phyloP scores from a whole-genome alignment of 306 rosid genomes.

The Amphicarpaea edgeworthii region DNA sequence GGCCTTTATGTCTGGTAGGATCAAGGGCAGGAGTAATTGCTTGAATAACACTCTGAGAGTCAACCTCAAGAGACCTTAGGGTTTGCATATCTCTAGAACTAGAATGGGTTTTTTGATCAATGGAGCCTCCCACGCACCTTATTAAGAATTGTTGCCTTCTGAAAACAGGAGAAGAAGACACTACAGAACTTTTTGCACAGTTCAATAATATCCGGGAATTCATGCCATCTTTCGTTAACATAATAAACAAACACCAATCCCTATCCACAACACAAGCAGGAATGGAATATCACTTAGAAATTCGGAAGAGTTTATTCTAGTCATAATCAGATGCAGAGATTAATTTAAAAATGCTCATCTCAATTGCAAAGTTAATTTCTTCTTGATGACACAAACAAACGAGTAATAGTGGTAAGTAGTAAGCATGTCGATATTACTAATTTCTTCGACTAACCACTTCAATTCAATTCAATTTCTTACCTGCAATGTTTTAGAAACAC shows the following conservation, averaged over 20 bases:
- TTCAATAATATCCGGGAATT: slow-evolving; percentile 52
- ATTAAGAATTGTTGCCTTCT: slow-evolving; percentile 76
- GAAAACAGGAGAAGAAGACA: slow-evolving; percentile 63
- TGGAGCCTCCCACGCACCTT: slow-evolving; percentile 62
- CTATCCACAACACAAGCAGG: slow-evolving; percentile 43
- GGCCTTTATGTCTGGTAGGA: slow-evolving; percentile 75
- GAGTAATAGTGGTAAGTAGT: neutral
- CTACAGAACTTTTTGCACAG: slow-evolving; percentile 51
- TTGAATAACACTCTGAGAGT: slow-evolving; percentile 63
- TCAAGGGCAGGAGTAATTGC: slow-evolving; percentile 82
- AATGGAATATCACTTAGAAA: neutral
- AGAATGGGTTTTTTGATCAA: slow-evolving; percentile 32
- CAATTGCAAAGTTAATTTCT: neutral
- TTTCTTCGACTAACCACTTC: neutral
- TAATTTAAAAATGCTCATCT: neutral
- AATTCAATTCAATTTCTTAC: slow-evolving; percentile 12
- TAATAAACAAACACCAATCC: slow-evolving; percentile 46
- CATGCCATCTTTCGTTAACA: slow-evolving; percentile 57
- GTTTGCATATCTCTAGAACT: slow-evolving; percentile 51
- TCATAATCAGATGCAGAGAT: too few relatives aligned
- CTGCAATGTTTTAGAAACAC: neutral
- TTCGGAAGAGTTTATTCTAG: neutral
- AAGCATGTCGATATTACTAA: neutral
- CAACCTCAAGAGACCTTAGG: slow-evolving; percentile 61
- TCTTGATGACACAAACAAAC: neutral